Evolutionary conservation across 2,329 filamentous ascomycete species (phyloP).

Genomic region (Fonsecaea multimorphosa): DNA sequence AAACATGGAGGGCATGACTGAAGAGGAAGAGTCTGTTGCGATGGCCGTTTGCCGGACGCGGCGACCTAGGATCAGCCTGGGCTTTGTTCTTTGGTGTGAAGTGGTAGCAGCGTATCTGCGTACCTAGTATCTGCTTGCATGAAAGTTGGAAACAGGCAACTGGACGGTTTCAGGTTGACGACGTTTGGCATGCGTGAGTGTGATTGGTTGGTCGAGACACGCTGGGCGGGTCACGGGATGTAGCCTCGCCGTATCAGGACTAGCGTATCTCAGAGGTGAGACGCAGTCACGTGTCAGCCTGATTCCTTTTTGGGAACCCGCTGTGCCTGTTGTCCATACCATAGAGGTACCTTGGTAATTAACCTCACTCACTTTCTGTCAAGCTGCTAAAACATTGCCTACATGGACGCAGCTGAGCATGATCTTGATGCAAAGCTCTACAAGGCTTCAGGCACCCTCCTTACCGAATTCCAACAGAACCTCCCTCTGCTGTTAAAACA

Average conservation of each 20-base stretch:
- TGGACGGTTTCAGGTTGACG: slow-evolving; percentile 16
- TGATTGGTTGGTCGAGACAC: slow-evolving; percentile 6
- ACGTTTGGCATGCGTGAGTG: neutral
- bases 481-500: slow-evolving; percentile 48
- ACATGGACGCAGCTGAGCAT: slow-evolving; percentile 54
- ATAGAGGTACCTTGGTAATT: neutral
- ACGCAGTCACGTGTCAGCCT: slow-evolving; percentile 6
- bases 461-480: slow-evolving; percentile 51
- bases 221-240: neutral
- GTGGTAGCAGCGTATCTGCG: too few relatives aligned
- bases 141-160: slow-evolving; percentile 20
- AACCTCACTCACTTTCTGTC: neutral
- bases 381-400: neutral
- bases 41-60: slow-evolving; percentile 5
- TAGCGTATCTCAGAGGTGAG: neutral
- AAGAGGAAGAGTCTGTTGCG: neutral
- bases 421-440: slow-evolving; percentile 54
- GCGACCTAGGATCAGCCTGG: slow-evolving; percentile 2
- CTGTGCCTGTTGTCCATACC: neutral
- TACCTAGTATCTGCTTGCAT: neutral
- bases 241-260: neutral
- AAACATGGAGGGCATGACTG: slow-evolving; percentile 19
- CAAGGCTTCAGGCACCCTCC: slow-evolving; percentile 52
- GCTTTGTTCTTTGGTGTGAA: slow-evolving; percentile 20
- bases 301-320: neutral